Evolutionary conservation across 2,329 filamentous ascomycete species (phyloP).

Genomic region (Beauveria sp.): DNA sequence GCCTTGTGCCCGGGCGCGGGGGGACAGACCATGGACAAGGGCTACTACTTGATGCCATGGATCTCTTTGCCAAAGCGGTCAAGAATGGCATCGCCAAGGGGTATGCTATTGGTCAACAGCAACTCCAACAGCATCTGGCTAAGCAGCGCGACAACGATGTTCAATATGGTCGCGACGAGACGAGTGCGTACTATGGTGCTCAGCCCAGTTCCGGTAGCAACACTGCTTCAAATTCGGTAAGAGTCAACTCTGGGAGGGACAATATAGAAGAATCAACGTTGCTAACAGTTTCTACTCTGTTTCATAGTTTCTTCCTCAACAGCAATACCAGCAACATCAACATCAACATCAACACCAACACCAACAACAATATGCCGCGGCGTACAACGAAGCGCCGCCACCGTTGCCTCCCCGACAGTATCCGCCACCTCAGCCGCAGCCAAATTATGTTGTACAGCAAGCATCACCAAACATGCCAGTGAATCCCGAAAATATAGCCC

Average conservation of each 20-base stretch:
- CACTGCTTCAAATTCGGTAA: not conserved
- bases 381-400: not conserved
- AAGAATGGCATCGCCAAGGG: conserved; percentile 15
- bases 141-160: conserved; percentile 7
- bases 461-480: not conserved
- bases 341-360: not conserved
- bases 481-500: not conserved
- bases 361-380: not conserved
- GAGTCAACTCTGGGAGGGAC: not conserved
- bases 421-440: not conserved
- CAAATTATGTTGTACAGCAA: not conserved
- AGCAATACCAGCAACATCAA: not conserved
- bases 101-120: conserved; percentile 14
- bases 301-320: not conserved
- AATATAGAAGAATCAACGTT: not conserved
- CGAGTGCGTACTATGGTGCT: not conserved
- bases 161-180: not conserved
- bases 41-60: conserved; percentile 2
- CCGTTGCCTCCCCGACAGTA: conserved; percentile 3
- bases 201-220: not conserved
- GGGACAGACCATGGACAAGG: not conserved
- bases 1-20: not conserved
- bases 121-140: conserved; percentile 13
- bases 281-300: not conserved
- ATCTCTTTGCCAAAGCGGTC: conserved; percentile 13